Conservation (phyloP, 331 rosid species). For the Erythrophleum ivorense region DNA sequence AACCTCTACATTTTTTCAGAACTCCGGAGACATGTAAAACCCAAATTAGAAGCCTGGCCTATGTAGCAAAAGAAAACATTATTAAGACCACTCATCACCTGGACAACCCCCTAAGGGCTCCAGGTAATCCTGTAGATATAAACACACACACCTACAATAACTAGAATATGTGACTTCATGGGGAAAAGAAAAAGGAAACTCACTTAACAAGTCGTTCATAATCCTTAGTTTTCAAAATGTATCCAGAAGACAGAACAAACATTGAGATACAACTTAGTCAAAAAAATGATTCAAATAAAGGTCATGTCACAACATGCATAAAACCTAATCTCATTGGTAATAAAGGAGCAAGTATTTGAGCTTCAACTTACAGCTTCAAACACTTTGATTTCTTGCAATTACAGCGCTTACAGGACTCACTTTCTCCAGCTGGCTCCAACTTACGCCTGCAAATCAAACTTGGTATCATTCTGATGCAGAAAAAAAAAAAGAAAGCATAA, state of each 20-base stretch:
- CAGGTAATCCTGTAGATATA: neutral
- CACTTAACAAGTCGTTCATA: neutral
- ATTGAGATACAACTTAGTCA: neutral
- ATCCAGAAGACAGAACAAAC: neutral
- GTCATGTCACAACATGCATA: neutral
- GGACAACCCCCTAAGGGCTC: neutral
- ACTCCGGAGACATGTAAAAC: no score
- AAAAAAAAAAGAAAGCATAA: neutral
- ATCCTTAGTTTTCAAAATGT: neutral
- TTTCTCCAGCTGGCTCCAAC: slow-evolving; percentile 61
- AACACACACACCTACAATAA: neutral
- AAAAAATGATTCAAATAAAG: slow-evolving; percentile 6
- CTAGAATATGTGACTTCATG: neutral
- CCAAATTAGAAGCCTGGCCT: no score
- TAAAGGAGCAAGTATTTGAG: slow-evolving; percentile 23
- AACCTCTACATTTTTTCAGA: no score
- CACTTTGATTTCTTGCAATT: slow-evolving; percentile 93
- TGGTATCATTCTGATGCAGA: slow-evolving; percentile 28
- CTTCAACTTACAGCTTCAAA: slow-evolving; percentile 87
- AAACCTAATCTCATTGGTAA: neutral
- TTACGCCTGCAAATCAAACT: slow-evolving; percentile 66
- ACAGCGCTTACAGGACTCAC: slow-evolving; percentile 82
- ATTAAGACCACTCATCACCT: no score
- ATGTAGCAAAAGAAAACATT: no score
- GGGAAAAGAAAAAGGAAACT: neutral